A percentile compares a stretch with the other conserved stretches of the same genome.
Conservation (phyloP, 2,329 filamentous ascomycete genomes). For the Alternaria sp. region DNA sequence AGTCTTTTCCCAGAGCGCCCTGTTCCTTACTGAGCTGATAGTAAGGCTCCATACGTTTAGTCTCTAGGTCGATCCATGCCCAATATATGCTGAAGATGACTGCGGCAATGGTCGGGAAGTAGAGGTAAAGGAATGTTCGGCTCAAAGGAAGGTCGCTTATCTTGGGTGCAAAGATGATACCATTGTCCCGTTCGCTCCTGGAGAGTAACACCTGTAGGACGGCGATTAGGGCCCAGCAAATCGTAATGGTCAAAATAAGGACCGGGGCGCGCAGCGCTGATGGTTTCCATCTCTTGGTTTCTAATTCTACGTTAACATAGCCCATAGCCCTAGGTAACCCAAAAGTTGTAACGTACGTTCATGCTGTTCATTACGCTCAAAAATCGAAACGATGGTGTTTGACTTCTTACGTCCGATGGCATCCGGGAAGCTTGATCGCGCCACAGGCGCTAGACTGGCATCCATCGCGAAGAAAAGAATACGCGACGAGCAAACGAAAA, state of each 20-base stretch:
- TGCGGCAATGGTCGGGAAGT: constrained; percentile 59
- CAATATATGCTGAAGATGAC: constrained; percentile 64
- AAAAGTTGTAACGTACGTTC: neutral
- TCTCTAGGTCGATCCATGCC: constrained; percentile 66
- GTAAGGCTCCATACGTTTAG: constrained; percentile 66
- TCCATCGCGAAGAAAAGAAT: neutral
- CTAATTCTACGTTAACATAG: neutral
- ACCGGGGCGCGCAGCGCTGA: constrained; percentile 20
- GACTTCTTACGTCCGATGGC: neutral
- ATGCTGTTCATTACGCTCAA: neutral
- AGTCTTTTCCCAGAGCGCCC: constrained; percentile 55
- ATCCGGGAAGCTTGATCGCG: neutral
- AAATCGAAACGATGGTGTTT: neutral
- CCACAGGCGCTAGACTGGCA: neutral
- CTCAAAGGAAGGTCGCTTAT: constrained; percentile 49
- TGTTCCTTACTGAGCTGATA: constrained; percentile 59
- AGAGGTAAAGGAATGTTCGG: constrained; percentile 57
- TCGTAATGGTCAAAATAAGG: constrained; percentile 15
- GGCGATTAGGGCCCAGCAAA: constrained; percentile 45
- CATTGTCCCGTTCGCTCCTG: constrained; percentile 51
- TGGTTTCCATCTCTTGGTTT: constrained; percentile 24
- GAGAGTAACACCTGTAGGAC: constrained; percentile 55
- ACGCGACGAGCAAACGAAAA: neutral
- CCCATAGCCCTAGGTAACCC: neutral
- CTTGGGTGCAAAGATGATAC: constrained; percentile 48